Evolutionary conservation across 176 grass and related monocot genomes (phyloP).

Genomic region (Canna indica): DNA sequence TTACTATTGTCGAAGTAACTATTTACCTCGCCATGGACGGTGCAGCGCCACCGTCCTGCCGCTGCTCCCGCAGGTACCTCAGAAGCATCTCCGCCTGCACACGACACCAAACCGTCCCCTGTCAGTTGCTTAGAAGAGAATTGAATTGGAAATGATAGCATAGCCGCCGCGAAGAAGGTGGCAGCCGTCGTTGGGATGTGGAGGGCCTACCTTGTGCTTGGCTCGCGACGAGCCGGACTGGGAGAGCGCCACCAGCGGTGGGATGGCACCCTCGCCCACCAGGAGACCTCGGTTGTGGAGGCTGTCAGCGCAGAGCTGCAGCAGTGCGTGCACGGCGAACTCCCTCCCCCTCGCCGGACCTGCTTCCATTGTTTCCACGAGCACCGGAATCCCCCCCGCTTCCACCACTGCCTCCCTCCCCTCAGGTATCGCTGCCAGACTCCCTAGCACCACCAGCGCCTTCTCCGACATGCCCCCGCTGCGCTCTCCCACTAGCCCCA

Average conservation of each 20-base stretch:
- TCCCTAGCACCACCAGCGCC: conserved; percentile 15
- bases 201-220: conserved; percentile 70
- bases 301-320: conserved; percentile 17
- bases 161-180: not conserved
- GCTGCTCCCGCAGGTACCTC: conserved; percentile 61
- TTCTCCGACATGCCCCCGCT: not conserved
- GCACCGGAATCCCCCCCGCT: conserved; percentile 23
- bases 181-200: not conserved
- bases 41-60: conserved; percentile 21
- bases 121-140: not conserved
- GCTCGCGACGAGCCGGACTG: conserved; percentile 79
- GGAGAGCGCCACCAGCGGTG: conserved; percentile 80
- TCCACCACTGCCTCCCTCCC: conserved; percentile 43
- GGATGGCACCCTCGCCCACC: conserved; percentile 29
- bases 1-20: not conserved
- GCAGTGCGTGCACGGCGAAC: conserved; percentile 48
- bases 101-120: not conserved
- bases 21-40: not conserved
- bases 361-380: conserved; percentile 3
- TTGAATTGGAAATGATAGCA: not conserved
- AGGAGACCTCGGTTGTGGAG: not conserved
- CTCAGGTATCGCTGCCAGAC: conserved; percentile 1
- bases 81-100: conserved; percentile 80
- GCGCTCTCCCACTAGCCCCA: conserved; percentile 7
- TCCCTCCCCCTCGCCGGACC: conserved; percentile 30